Base-by-base conservation (phyloP, 164 flowering plant species). In the Nelumbo lutea region DNA sequence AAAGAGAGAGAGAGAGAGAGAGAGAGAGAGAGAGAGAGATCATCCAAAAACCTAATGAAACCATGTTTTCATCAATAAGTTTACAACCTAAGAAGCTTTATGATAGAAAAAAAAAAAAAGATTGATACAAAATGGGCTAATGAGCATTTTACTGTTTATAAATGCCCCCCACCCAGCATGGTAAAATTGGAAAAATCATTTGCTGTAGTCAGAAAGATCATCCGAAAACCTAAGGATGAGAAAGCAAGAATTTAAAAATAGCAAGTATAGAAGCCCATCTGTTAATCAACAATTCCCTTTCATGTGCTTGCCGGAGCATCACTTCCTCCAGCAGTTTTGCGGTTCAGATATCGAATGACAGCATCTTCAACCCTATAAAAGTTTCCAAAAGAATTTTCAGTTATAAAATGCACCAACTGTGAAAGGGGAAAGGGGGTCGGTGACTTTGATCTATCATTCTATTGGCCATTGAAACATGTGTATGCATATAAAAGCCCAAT, bases 301-400 rank as follows among this genome's bases (percentile, higher is more conserved):
- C 81, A 84, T 61, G 84, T 82, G 78, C 84, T 78, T 73, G 90
- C 89, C 59, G 87, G 84, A 73, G 78, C 87, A 71, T 90, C 96
- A 69, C 62, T 83, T 65, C 85, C 90, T 61, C 72, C 81, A 68
- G 83, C 79, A 67, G 96, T 77, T 78, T 88, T 90, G 76, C 96
- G 93, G 75, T 91, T 93, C 76, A 93, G 77, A 78, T 91, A 93
- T 5, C 89, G 96, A 67, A 87, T 83, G 44, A 91, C 91, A 68
- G 97, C 94, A 86, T 93, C 98, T 70, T 93, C 96, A 70, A 86
- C 84, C 98, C 98, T 93, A 69, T 45, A 45, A 59, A 41, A 66
- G 46, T 48, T 50, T 44, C 14, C 47, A 52, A 68, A 61, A 43
- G 48, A 6, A 45, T 50, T 47, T 44, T 10, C 42, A 10, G 48